phyloP scores from a whole-genome alignment of 192 early-diverging fungal species.

The Mortierella hygrophila region DNA sequence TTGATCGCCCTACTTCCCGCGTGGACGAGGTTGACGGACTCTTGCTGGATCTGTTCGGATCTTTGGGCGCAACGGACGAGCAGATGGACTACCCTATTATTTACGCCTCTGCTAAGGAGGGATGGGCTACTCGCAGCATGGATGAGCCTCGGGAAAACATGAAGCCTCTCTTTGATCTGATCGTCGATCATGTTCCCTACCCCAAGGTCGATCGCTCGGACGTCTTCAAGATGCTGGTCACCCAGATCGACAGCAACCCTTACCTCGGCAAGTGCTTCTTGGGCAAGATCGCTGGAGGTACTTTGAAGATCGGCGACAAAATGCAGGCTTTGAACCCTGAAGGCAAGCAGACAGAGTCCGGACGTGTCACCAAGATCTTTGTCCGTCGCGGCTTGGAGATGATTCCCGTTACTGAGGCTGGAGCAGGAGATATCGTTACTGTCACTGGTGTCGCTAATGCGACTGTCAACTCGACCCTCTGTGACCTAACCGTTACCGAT shows the following conservation, averaged over 20 bases:
- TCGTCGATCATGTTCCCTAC: conserved; percentile 75
- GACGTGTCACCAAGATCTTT: conserved; percentile 82
- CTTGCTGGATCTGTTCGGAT: conserved; percentile 84
- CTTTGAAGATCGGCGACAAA: conserved; percentile 77
- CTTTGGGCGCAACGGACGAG: conserved; percentile 82
- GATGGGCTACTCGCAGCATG: conserved; percentile 77
- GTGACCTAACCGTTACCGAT: conserved; percentile 66
- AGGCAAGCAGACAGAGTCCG: conserved; percentile 75
- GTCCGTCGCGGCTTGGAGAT: conserved; percentile 80
- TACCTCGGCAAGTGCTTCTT: conserved; percentile 88
- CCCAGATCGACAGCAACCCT: conserved; percentile 86
- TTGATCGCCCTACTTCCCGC: conserved; percentile 81
- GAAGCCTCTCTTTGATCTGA: conserved; percentile 81
- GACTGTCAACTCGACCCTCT: conserved; percentile 86
- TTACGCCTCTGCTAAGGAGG: conserved; percentile 87
- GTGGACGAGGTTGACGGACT: conserved; percentile 84
- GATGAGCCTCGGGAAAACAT: conserved; percentile 61
- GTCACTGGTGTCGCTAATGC: conserved; percentile 81
- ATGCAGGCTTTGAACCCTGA: conserved; percentile 81
- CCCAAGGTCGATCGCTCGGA: conserved; percentile 72
- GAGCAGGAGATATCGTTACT: conserved; percentile 87
- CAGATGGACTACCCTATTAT: conserved; percentile 84
- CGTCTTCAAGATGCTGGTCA: conserved; percentile 88
- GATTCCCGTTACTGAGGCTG: conserved; percentile 78
- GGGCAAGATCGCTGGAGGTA: conserved; percentile 80